Base-by-base conservation (phyloP, 176 grass and related monocot species). In the Chloris gayana region DNA sequence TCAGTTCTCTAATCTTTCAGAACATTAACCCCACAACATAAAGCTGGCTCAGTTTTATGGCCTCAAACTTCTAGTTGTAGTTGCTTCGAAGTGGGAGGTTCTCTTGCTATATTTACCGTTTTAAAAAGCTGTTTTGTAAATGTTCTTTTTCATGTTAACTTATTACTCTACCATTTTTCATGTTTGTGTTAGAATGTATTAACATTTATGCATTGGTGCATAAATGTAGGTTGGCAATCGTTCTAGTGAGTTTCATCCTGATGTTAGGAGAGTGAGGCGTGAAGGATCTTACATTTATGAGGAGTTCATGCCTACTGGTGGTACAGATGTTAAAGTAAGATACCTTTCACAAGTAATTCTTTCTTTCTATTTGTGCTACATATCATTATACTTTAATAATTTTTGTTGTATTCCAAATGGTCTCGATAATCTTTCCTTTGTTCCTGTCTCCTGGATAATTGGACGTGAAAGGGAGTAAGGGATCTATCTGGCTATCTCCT, bases 211-310 rank as follows among this genome's bases (percentile, higher is more conserved):
- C 69, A 70, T 77, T 77, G 24, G 24, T 82, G 65, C 72, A 77
- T 72, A 73, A 85, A 50, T 82, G 87, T 78, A 98, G 96, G 92
- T 98, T 85, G 96, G 96, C 37, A 98, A 95, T 73, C 89, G 96
- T 45, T 98, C 96, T 70, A 98, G 96, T 91, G 92, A 98, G 86
- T 98, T 98, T 87, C 92, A 95, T 91, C 92, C 96, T 68, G 96
- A 98, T 54, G 90, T 93, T 35, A 89, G 88, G 47, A 91, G 86
- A 83, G 96, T 98, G 79, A 90, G 96, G 67, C 96, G 92, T 72
- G 96, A 98, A 85, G 90, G 96, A 68, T 99, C 96, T 89, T 99
- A 99, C 70, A 99, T 99, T 80, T 99, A 99, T 24, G 96, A 99
- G 69, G 96, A 99, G 74, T 99, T 99, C 86, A 99, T 99, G 92